Percentiles rank a stretch among this genome's conserved stretches.
phyloP scores from a whole-genome alignment of 2,329 filamentous ascomycete species.

The Capronia americana region DNA sequence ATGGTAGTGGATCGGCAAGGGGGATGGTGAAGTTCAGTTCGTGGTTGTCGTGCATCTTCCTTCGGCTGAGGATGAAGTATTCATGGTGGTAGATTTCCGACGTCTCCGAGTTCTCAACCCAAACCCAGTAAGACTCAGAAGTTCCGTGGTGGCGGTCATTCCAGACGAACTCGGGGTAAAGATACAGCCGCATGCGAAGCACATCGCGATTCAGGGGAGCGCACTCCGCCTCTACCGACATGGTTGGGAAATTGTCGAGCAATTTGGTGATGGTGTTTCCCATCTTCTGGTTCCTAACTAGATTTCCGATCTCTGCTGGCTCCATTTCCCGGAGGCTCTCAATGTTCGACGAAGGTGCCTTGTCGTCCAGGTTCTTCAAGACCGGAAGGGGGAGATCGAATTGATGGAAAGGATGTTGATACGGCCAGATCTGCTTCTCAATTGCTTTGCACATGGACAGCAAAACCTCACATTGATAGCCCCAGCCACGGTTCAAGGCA shows the following conservation, averaged over 20 bases:
- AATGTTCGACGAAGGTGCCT: conserved; percentile 73
- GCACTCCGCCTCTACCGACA: conserved; percentile 91
- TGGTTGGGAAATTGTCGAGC: conserved; percentile 87
- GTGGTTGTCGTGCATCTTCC: conserved; percentile 92
- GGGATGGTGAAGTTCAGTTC: conserved; percentile 98
- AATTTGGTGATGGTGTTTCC: conserved; percentile 81
- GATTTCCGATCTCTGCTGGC: conserved; percentile 80
- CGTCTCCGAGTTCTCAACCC: conserved; percentile 98
- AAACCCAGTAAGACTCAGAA: conserved; percentile 97
- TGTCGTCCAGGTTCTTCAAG: conserved; percentile 83
- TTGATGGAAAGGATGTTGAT: conserved; percentile 91
- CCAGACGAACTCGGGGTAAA: conserved; percentile 92
- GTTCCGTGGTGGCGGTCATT: conserved; percentile 92
- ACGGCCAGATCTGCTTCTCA: conserved; percentile 93
- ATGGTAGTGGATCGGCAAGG: conserved; percentile 87
- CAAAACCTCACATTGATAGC: conserved; percentile 89
- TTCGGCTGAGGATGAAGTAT: conserved; percentile 89
- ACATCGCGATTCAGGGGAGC: conserved; percentile 95
- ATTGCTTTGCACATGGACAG: conserved; percentile 95
- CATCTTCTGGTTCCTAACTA: conserved; percentile 90
- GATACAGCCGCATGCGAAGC: conserved; percentile 82
- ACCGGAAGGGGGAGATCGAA: conserved; percentile 89
- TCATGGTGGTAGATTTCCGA: conserved; percentile 98
- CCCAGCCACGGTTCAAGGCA: conserved; percentile 92
- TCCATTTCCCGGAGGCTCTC: conserved; percentile 94